These are phyloP conservation scores for Zygoascus flipseniorum DNA, from an alignment of 805 yeast species.

Conservation along the genomic window DNA sequence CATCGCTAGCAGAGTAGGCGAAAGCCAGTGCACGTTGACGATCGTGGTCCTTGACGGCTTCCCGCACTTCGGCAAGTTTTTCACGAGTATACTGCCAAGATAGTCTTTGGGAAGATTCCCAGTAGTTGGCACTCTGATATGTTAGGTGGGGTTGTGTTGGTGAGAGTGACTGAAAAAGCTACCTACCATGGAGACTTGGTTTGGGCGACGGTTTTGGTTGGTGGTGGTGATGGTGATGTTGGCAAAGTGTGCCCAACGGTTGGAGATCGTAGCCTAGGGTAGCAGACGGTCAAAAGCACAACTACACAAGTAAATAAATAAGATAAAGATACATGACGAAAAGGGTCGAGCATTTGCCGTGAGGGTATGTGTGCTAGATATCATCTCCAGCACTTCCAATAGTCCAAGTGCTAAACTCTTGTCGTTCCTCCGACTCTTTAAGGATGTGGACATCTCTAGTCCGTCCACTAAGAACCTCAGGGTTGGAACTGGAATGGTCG, in stretches of 20 bases:
- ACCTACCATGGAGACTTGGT: no score
- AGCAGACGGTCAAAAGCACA: no score
- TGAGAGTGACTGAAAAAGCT: no score
- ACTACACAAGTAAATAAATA: no score
- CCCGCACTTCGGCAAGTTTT: constrained; percentile 40
- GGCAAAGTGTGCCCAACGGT: no score
- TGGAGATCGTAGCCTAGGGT: no score
- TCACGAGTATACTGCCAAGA: constrained; percentile 76
- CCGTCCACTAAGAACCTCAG: background rate
- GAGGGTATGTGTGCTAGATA: background rate
- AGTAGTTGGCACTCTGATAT: constrained; percentile 67
- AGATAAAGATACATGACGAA: no score
- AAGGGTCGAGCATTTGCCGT: no score
- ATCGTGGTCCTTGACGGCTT: constrained; percentile 13
- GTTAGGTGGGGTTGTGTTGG: background rate
- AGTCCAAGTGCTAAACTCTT: constrained; percentile 10
- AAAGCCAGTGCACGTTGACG: constrained; percentile 28
- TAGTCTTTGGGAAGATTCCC: constrained; percentile 75
- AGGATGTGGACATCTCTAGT: background rate
- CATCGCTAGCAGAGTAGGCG: constrained; percentile 28
- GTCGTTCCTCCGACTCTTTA: constrained; percentile 11
- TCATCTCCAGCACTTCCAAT: constrained; percentile 1
- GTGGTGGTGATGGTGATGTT: no score
- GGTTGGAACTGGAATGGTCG: constrained; percentile 3
- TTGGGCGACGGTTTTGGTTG: no score